A percentile compares a stretch with the other conserved stretches of the same genome.
Conservation (phyloP, 805 yeast genomes). For the Osmozyma mogii region DNA sequence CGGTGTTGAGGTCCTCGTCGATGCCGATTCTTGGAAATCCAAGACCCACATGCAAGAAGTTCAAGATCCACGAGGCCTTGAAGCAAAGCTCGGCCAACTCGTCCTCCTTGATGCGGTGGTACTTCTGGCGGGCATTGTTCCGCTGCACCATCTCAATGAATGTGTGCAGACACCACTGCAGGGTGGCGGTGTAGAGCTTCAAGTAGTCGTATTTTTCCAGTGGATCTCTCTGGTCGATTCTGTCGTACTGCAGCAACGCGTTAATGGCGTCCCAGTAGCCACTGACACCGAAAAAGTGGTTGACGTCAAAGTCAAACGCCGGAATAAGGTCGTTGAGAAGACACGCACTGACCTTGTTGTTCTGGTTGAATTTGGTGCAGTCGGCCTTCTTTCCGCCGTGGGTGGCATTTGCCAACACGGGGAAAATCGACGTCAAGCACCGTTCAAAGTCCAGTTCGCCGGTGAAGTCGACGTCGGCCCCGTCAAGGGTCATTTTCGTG, state of each 20-base stretch:
- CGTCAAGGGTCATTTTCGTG: conserved; percentile 16
- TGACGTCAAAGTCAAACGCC: conserved; percentile 46
- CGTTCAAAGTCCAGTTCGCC: conserved; percentile 46
- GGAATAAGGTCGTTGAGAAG: conserved; percentile 47
- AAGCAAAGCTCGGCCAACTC: conserved; percentile 52
- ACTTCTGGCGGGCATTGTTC: conserved; percentile 19
- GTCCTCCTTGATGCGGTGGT: conserved; percentile 27
- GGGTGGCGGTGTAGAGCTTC: conserved; percentile 36
- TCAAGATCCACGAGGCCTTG: conserved; percentile 51
- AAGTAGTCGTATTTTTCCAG: conserved; percentile 36
- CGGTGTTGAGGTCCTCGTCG: conserved; percentile 20
- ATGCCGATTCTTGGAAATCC: conserved; percentile 49
- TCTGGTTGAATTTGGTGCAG: conserved; percentile 21
- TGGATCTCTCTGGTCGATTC: conserved; percentile 10
- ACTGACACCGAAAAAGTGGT: conserved; percentile 56
- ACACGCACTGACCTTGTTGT: conserved; percentile 37
- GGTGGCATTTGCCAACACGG: conserved; percentile 31
- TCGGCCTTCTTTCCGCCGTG: conserved; percentile 14
- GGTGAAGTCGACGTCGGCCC: conserved; percentile 26
- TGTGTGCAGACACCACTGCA: conserved; percentile 39
- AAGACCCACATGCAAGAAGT: conserved; percentile 50
- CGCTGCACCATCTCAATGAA: conserved; percentile 29
- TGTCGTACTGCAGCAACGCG: conserved; percentile 29
- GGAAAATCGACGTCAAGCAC: conserved; percentile 43
- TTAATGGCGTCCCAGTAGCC: conserved; percentile 60